Percentiles rank a stretch among this genome's conserved stretches.
phyloP scores from a whole-genome alignment of 352 stramenopile species.

The Globisporangium lucens region DNA sequence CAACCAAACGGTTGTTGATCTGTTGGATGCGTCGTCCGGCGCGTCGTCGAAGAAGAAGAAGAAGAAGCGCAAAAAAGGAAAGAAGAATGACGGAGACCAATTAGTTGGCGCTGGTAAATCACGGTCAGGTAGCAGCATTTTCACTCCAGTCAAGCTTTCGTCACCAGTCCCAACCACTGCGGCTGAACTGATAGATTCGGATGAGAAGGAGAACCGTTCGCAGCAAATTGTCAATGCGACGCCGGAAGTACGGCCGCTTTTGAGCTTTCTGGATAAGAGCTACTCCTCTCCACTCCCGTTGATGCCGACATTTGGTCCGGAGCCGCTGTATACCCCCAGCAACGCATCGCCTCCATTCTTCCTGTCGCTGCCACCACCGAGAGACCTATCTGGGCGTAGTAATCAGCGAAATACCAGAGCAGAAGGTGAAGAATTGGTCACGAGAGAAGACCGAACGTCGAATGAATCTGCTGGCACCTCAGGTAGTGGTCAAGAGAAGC shows the following conservation, averaged over 20 bases:
- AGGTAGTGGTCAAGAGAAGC: slow-evolving; percentile 15
- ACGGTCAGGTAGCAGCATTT: neutral
- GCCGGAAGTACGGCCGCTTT: slow-evolving; percentile 24
- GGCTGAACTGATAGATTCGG: neutral
- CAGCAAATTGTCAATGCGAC: slow-evolving; percentile 21
- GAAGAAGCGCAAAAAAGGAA: slow-evolving; percentile 23
- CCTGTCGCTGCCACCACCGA: slow-evolving; percentile 37
- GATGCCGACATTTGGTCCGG: slow-evolving; percentile 37
- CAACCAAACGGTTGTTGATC: slow-evolving; percentile 8
- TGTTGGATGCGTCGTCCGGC: neutral
- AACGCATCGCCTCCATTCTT: slow-evolving; percentile 38
- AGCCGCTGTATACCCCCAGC: slow-evolving; percentile 44
- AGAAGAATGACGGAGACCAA: slow-evolving; percentile 11
- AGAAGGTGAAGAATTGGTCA: slow-evolving; percentile 20
- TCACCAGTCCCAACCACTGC: neutral
- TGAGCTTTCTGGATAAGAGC: slow-evolving; percentile 40
- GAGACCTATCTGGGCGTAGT: slow-evolving; percentile 14
- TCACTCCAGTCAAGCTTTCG: neutral
- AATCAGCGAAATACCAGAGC: slow-evolving; percentile 9
- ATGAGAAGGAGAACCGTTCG: slow-evolving; percentile 7
- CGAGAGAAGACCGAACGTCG: slow-evolving; percentile 22
- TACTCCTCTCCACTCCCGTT: slow-evolving; percentile 28
- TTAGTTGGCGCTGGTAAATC: neutral
- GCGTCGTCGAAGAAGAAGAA: slow-evolving; percentile 17
- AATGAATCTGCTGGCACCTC: slow-evolving; percentile 9